These are phyloP conservation scores for Secale cereale DNA, from an alignment of 176 grass and related monocot genomes.

Conservation along the genomic window DNA sequence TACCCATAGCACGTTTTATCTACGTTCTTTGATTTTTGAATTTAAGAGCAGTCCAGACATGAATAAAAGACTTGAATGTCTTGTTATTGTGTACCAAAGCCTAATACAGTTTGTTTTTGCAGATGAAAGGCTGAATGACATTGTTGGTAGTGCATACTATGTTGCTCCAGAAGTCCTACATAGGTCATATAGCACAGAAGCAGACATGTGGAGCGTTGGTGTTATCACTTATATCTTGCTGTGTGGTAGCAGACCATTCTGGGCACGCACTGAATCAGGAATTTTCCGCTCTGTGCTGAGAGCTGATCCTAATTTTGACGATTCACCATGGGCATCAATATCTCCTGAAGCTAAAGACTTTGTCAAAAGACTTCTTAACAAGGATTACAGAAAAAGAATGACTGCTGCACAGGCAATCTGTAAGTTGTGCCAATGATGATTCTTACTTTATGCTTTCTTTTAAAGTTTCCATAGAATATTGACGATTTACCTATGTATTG, in stretches of 20 bases:
- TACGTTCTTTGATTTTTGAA: conserved; percentile 4
- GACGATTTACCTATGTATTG: conserved; percentile 4
- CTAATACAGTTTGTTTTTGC: conserved; percentile 36
- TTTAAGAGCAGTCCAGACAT: not conserved
- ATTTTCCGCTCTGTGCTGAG: conserved; percentile 97
- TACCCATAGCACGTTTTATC: not conserved
- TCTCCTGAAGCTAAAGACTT: conserved; percentile 94
- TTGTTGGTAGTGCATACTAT: conserved; percentile 99
- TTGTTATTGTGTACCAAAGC: not conserved
- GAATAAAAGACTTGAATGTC: not conserved
- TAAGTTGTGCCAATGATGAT: conserved; percentile 31
- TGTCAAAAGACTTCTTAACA: conserved; percentile 94
- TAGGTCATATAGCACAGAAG: conserved; percentile 94
- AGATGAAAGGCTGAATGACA: conserved; percentile 99
- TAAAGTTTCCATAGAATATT: conserved; percentile 12
- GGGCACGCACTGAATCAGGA: conserved; percentile 98
- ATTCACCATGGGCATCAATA: conserved; percentile 73
- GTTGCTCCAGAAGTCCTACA: conserved; percentile 98
- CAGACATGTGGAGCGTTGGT: conserved; percentile 98
- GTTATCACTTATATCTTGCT: conserved; percentile 97
- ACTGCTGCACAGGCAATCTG: conserved; percentile 96
- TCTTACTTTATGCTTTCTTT: not conserved
- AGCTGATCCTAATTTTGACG: conserved; percentile 96
- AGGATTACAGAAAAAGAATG: conserved; percentile 99
- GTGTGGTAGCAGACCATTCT: conserved; percentile 96